Conservation (phyloP, 257 asterid species). For the Nicotiana tabacum region DNA sequence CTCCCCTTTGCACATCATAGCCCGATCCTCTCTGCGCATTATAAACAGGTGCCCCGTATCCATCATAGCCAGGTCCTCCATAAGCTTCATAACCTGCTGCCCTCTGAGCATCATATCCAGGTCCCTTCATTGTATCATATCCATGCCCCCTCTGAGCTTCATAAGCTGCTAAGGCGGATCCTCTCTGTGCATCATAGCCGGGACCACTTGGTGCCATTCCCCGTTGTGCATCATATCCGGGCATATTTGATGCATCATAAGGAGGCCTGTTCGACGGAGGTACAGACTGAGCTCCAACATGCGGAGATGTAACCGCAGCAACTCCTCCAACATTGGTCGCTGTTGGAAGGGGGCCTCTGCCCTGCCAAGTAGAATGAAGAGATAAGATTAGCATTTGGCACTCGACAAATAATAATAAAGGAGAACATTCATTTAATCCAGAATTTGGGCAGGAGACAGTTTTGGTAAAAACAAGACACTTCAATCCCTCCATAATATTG, state of each 20-base stretch:
- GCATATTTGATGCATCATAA: conserved; percentile 40
- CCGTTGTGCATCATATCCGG: conserved; percentile 33
- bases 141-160: conserved; percentile 38
- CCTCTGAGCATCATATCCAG: conserved; percentile 25
- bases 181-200: conserved; percentile 39
- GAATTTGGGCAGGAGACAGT: background rate
- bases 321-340: conserved; percentile 39
- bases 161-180: conserved; percentile 28
- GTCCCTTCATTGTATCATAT: conserved; percentile 38
- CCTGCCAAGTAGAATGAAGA: conserved; percentile 31
- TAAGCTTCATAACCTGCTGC: conserved; percentile 36
- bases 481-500: background rate
- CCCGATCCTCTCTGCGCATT: conserved; percentile 50
- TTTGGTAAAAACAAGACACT: background rate
- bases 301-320: conserved; percentile 37
- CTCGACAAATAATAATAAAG: background rate
- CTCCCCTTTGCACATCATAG: conserved; percentile 39
- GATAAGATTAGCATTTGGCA: background rate
- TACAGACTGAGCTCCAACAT: conserved; percentile 39
- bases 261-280: conserved; percentile 33
- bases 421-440: background rate
- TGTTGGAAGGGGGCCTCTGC: conserved; percentile 40
- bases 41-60: conserved; percentile 35
- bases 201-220: conserved; percentile 36
- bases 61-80: conserved; percentile 35